phyloP scores from a whole-genome alignment of 2,329 filamentous ascomycete species.

The Fusarium oligoseptatum region DNA sequence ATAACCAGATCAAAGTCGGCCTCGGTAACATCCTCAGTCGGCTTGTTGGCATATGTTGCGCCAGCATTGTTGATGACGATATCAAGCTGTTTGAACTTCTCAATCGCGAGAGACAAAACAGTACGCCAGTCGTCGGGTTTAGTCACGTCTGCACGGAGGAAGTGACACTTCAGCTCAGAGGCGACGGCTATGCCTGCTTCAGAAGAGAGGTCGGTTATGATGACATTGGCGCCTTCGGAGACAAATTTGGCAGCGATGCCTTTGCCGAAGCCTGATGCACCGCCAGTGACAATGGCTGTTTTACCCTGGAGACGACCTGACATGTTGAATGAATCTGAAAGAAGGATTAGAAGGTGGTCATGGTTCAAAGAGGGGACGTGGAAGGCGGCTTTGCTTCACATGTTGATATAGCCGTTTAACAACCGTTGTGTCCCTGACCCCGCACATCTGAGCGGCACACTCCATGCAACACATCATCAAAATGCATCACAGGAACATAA shows the following conservation, averaged over 20 bases:
- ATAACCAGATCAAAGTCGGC: not conserved
- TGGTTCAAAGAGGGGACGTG: not conserved
- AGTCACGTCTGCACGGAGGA: not conserved
- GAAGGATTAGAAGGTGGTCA: not conserved
- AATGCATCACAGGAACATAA: not conserved
- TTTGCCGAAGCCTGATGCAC: not conserved
- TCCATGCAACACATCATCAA: not conserved
- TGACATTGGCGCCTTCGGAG: not conserved
- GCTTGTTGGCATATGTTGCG: not conserved
- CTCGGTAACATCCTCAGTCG: not conserved
- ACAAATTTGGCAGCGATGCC: not conserved
- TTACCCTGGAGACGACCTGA: not conserved
- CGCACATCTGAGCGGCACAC: not conserved
- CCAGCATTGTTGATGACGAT: not conserved
- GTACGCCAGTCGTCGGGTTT: not conserved
- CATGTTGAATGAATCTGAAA: not conserved
- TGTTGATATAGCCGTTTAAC: not conserved
- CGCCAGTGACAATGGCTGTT: not conserved
- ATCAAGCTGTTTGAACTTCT: not conserved
- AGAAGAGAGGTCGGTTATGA: not conserved
- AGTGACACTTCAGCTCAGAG: not conserved
- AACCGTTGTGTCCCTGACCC: not conserved
- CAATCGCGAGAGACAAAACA: not conserved
- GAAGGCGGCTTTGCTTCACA: not conserved
- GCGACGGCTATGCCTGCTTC: not conserved